phyloP scores from a whole-genome alignment of 2,329 filamentous ascomycete species.

The Exserohilum turcica region DNA sequence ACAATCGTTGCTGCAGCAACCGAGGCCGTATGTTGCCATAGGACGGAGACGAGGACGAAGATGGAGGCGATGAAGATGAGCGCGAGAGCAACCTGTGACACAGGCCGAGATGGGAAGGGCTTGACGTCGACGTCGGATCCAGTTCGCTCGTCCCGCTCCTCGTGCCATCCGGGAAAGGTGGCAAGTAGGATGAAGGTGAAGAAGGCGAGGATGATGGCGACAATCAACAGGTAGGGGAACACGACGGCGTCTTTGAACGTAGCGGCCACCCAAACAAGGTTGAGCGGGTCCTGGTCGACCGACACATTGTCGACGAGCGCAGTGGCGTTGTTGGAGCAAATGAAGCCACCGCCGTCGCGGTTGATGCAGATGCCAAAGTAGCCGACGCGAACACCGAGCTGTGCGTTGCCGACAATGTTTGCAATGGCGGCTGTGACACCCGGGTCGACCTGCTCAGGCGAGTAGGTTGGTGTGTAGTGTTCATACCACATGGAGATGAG shows the following conservation, averaged over 20 bases:
- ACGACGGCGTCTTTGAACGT: constrained; percentile 99
- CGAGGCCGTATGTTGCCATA: constrained; percentile 95
- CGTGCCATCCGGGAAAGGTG: constrained; percentile 97
- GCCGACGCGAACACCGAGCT: constrained; percentile 87
- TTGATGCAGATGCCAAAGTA: constrained; percentile 99
- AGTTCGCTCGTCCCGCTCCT: constrained; percentile 75
- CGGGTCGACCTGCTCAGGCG: constrained; percentile 88
- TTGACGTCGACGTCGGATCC: constrained; percentile 90
- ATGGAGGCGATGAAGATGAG: constrained; percentile 79
- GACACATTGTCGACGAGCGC: constrained; percentile 86
- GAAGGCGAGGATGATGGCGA: constrained; percentile 96
- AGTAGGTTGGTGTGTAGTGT: constrained; percentile 78
- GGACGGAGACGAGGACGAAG: constrained; percentile 68
- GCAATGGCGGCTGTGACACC: constrained; percentile 82
- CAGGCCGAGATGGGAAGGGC: constrained; percentile 88
- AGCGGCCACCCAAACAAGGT: constrained; percentile 93
- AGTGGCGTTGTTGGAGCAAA: constrained; percentile 97
- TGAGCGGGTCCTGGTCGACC: constrained; percentile 92
- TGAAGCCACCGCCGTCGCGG: constrained; percentile 84
- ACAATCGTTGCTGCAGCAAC: constrained; percentile 93
- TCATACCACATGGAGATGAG: constrained; percentile 98
- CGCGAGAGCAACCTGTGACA: constrained; percentile 89
- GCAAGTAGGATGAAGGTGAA: constrained; percentile 92
- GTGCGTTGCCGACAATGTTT: constrained; percentile 85
- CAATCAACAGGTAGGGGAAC: constrained; percentile 97